Evolutionary conservation across 345 rosid genomes (phyloP), one percentile per base, ranked within the genome.

Genomic region (Salix udensis): DNA sequence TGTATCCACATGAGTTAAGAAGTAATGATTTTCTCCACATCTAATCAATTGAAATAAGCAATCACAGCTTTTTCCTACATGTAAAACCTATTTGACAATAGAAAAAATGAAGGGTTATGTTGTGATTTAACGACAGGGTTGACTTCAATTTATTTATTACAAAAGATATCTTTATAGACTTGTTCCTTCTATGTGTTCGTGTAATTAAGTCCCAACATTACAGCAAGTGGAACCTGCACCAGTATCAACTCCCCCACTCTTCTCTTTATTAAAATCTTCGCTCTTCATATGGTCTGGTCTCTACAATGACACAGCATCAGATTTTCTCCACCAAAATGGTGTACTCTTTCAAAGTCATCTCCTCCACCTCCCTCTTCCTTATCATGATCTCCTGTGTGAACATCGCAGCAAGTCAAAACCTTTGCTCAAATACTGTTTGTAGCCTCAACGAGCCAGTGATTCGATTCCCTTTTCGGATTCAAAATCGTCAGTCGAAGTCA

Each of bases 401-500:
- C 31, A 23, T 40, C 6, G 67, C 39, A 21, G 70, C 68, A 36
- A 68, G 53, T 34, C 39, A 78, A 36, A 53, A 70, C 5, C 65
- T 72, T 39, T 90, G 93, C 79, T 30, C 48, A 42, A 71, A 34
- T 40, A 70, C 90, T 42, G 68, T 65, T 46, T 92, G 94, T 68
- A 48, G 68, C 82, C 82, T 52, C 37, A 65, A 71, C 26, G 86
- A 84, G 68, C 89, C 89, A 1, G 19, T 14, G 4, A 80, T 92
- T 72, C 89, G 86, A 26, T 90, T 90, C 68, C 97, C 94, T 36
- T 92, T 92, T 80, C 85, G 88, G 75, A 71, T 89, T 13, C n/a
- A 46, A 53, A 55, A 73, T 65, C 81, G 65, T 2, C 93, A 90
- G 69, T 65, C 80, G 3, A 40, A 62, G 8, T 77, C 88, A 5